Evolutionary conservation across 192 early-diverging fungal species (phyloP).

Genomic region (Entophlyctis luteolus): DNA sequence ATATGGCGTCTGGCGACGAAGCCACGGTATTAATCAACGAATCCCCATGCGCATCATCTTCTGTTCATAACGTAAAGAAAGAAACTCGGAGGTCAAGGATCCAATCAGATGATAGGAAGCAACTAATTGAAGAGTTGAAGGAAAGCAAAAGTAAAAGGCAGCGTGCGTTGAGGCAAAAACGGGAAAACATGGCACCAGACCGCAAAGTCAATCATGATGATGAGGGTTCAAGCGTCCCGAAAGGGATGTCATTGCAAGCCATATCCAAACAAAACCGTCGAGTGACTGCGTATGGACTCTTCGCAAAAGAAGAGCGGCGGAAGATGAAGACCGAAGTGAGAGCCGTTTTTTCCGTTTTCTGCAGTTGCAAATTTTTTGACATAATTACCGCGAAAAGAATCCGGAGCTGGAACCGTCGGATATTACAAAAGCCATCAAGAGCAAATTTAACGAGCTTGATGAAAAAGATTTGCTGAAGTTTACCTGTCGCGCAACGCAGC

Average conservation of each 20-base stretch:
- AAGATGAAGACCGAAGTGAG: constrained; percentile 4
- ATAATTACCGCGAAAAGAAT: too few species aligned
- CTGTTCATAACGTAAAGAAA: too few species aligned
- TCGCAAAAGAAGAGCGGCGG: neutral
- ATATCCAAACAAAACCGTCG: neutral
- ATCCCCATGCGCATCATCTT: too few species aligned
- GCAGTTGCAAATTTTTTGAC: neutral
- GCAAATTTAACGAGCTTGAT: too few species aligned
- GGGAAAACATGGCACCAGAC: neutral
- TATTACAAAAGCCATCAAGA: too few species aligned
- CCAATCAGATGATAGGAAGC: neutral
- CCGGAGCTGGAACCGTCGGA: too few species aligned
- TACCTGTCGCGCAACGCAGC: too few species aligned
- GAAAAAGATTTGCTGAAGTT: too few species aligned
- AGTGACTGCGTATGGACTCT: constrained; percentile 7
- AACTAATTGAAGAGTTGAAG: neutral
- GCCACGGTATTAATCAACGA: too few species aligned
- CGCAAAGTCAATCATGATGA: neutral
- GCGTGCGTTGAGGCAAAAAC: neutral
- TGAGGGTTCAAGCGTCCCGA: neutral
- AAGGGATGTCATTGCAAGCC: neutral
- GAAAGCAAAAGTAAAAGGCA: neutral
- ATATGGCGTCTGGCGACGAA: neutral
- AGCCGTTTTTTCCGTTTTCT: neutral
- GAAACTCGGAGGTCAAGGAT: neutral